phyloP scores from a whole-genome alignment of 2,329 filamentous ascomycete species.

The Fusarium guadeloupense region DNA sequence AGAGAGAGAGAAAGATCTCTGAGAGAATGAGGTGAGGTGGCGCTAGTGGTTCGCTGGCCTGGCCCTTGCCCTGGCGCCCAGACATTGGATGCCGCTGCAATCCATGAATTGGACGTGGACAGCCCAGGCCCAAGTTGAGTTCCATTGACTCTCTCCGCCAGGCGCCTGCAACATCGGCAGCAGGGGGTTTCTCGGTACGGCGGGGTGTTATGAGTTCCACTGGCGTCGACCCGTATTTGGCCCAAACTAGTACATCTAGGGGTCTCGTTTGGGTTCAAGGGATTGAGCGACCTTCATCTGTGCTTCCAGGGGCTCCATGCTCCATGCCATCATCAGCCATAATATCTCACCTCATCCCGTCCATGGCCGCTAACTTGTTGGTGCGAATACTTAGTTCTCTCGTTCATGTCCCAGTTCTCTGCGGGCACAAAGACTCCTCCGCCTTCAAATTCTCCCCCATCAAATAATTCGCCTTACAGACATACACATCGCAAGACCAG shows the following conservation, averaged over 20 bases:
- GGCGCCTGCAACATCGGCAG: conserved; percentile 25
- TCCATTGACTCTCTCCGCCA: conserved; percentile 5
- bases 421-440: conserved; percentile 58
- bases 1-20: too few species aligned
- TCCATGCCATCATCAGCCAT: conserved; percentile 30
- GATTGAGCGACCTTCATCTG: conserved; percentile 1
- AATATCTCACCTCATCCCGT: conserved; percentile 41
- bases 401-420: conserved; percentile 87
- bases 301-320: conserved; percentile 24
- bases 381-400: conserved; percentile 69
- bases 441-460: conserved; percentile 56
- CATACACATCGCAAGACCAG: conserved; percentile 45
- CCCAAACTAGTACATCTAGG: conserved; percentile 5
- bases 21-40: neutral
- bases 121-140: too few species aligned
- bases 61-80: conserved; percentile 7
- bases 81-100: neutral
- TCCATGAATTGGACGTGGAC: too few species aligned
- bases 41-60: conserved; percentile 21
- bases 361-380: conserved; percentile 34
- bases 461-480: conserved; percentile 48
- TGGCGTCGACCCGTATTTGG: conserved; percentile 28
- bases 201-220: conserved; percentile 27
- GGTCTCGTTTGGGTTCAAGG: conserved; percentile 26
- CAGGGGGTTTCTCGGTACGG: conserved; percentile 26